Percentiles rank a stretch among this genome's conserved stretches.
Evolutionary conservation across 2,329 filamentous ascomycete species (phyloP).

Genomic region (Epichloe bromicola): DNA sequence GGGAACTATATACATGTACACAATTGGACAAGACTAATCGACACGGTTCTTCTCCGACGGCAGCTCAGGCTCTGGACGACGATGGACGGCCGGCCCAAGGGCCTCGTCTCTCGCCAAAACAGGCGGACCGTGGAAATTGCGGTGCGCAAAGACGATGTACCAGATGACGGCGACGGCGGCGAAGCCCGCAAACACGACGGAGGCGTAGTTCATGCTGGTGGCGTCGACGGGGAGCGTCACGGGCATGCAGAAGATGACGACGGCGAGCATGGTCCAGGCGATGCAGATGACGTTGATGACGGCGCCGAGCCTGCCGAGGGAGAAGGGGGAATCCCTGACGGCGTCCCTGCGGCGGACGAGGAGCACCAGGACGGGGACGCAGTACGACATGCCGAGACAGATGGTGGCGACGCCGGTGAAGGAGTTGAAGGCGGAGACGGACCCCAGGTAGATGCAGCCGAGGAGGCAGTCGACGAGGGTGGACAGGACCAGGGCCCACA

Average conservation of each 20-base stretch:
- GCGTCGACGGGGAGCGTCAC: conserved; percentile 44
- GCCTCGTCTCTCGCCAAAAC: conserved; percentile 9
- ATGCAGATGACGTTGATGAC: conserved; percentile 55
- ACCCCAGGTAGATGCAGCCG: conserved; percentile 69
- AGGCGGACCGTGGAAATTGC: conserved; percentile 49
- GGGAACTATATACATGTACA: not conserved
- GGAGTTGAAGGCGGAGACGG: conserved; percentile 62
- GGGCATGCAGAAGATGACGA: conserved; percentile 68
- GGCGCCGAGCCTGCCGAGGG: conserved; percentile 55
- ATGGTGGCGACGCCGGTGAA: conserved; percentile 74
- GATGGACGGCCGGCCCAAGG: not conserved
- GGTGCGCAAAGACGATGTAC: conserved; percentile 51
- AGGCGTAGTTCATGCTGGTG: conserved; percentile 52
- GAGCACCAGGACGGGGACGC: conserved; percentile 60
- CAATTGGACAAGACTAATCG: not conserved
- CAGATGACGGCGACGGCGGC: conserved; percentile 44
- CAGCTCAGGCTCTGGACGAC: not conserved
- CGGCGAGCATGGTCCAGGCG: conserved; percentile 56
- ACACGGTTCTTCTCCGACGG: not conserved
- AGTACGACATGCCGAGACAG: conserved; percentile 63
- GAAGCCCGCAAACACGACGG: conserved; percentile 52
- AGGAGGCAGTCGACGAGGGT: conserved; percentile 56
- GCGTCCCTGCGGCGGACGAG: conserved; percentile 52
- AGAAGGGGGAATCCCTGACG: conserved; percentile 53
- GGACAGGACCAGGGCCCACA: conserved; percentile 56